Evolutionary conservation across 2,329 filamentous ascomycete genomes (phyloP), one percentile per base, ranked within the genome.

Genomic region (Furcasterigmium sp.): DNA sequence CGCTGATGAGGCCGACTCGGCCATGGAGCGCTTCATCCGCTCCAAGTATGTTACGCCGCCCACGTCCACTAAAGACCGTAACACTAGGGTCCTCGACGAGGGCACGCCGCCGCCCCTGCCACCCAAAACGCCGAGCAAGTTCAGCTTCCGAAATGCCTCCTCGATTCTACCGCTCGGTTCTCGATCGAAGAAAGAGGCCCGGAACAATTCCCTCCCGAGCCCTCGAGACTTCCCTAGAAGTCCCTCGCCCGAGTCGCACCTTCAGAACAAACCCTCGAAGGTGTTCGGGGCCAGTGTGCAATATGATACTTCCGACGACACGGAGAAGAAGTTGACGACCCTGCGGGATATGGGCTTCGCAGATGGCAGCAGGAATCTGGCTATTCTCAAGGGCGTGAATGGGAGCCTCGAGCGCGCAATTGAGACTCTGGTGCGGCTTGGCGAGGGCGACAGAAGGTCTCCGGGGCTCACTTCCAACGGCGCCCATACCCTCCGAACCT

Each of bases 21-120:
- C 87, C 21, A 93, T 98, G 85, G 93, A 98, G 66, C 80, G 88
- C 47, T 97, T 91, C 63, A 95, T 98, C 53, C 78, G 91, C 47
- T 84, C 91, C 58, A 98, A 98, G 65, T 98, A 98, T 65, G 82
- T 91, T 59, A 82, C 84, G 54, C 68, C 69, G 46, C 50, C 62
- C 51, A 37, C 35, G 5, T 8, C 19, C 6, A 14, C 10, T 5
- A 37, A 37, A n/a, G 1, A 35, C 32, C 32, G 32, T 10, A 35
- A 8, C 19, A 65, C 64, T 41, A 74, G 70, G 51, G 66, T 68
- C n/a, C 66, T 75, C 11, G 77, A 82, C 50, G 79, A 83, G 51
- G 72, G 69, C 21, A 73, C 68, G 6, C 76, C 81, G 11, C 80
- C 81, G 14, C 77, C 80, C 7, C 63, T 82, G 19, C 81, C 81